Evolutionary conservation across 1,284 basidiomycete genomes (phyloP), one percentile per base, ranked within the genome.

Genomic region (Grifola frondosa): DNA sequence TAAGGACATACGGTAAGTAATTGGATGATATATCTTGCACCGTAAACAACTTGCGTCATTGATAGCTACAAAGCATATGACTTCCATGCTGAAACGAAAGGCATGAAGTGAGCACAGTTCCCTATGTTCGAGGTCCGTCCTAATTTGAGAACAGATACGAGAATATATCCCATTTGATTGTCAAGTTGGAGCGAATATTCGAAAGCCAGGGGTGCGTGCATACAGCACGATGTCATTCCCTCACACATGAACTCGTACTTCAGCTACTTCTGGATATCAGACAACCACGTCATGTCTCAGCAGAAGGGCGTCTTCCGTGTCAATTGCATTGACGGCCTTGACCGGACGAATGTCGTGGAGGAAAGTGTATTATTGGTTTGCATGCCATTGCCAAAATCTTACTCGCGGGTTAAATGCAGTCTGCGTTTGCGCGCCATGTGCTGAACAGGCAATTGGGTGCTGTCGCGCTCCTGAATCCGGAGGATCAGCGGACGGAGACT

Each of bases 301-400:
- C 95, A 97, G 63, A 82, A 81, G 37, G 91, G 91, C 1, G 81
- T 88, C 2, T 94, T 89, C 64, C 80, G 94, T 5, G 75, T 85
- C 16, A 95, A 95, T 59, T 98, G 95, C 61, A 94, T 97, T 44
- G 95, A 98, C 62, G 96, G 93, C 71, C 57, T 89, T 40, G 91
- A 94, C 60, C 75, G 94, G 37, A 97, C 94, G 16, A 97, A 97
- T 61, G 94, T 93, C 26, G 84, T 92, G 46, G 75, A 93, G 80
- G 78, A 82, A 50, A 38, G 70, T 56, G 8, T 9, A 43, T 23
- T n/a, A n/a, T n/a, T n/a, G n/a, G n/a, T n/a, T n/a, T n/a, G n/a
- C n/a, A n/a, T n/a, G n/a, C n/a, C n/a, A n/a, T n/a, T n/a, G n/a
- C n/a, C n/a, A n/a, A n/a, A n/a, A n/a, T n/a, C 25, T 32, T 42